Evolutionary conservation across 2,329 filamentous ascomycete genomes (phyloP), one percentile per base, ranked within the genome.

Genomic region (Sordariomycetes sp.): DNA sequence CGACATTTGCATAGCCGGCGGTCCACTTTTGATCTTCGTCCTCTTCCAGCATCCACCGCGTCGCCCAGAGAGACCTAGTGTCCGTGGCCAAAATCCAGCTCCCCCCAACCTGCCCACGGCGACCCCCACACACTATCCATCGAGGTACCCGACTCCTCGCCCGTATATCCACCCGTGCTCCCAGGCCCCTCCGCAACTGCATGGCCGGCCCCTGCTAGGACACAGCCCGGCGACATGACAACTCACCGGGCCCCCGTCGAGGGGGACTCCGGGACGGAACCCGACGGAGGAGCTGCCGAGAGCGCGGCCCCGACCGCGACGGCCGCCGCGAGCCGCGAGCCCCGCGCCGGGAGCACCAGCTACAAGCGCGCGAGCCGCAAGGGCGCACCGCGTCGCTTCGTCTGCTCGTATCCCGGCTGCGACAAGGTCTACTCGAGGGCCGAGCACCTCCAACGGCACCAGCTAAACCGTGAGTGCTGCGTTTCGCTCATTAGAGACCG

Each of bases 351-450:
- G n/a, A 39, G n/a, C 24, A 28, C 56, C n/a, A 35, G n/a, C 22
- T 78, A 78, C 66, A 78, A 77, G 67, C 74, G 76, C 61, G 76
- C 76, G 48, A 79, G 76, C 59, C 71, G 76, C 32, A 77, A 76
- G 59, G 74, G 75, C 35, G 76, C 76, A 1, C 71, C 74, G 10
- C 70, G 74, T 25, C 71, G 72, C 57, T 86, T 85, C 63, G 70
- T 74, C 59, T 92, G 88, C 69, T 79, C 82, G 22, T 81, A 85
- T 67, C 79, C 83, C 52, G 84, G 81, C 42, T 94, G 88, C 68
- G 85, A 85, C 62, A 91, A 90, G 76, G 79, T 85, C 59, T 92
- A 92, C 69, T 90, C 87, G 57, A 77, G 88, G 60, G 86, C 87
- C 10, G 88, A 92, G 69, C 88, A 92, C 70, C 76, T 92, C 58